These are phyloP conservation scores for Myriosclerotinia duriaeana DNA, from an alignment of 2,329 filamentous ascomycete species.

Conservation along the genomic window DNA sequence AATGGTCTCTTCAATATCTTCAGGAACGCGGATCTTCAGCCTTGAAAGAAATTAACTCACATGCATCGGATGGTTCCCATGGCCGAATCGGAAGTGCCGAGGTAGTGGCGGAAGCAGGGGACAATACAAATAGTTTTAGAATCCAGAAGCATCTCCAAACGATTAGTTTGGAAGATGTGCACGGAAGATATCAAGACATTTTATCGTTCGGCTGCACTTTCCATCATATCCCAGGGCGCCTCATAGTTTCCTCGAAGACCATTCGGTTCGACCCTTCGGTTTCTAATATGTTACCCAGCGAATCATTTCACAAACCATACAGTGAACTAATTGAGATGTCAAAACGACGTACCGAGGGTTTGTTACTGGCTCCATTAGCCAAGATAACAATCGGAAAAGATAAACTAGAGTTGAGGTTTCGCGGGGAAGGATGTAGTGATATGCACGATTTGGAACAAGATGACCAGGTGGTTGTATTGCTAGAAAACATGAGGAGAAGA, in stretches of 20 bases:
- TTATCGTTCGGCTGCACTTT: constrained; percentile 29
- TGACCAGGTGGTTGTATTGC: constrained; percentile 24
- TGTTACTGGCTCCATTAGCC: constrained; percentile 24
- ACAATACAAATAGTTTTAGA: neutral
- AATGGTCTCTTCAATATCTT: constrained; percentile 41
- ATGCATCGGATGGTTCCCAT: neutral
- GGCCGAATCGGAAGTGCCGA: neutral
- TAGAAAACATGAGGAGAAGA: constrained; percentile 39
- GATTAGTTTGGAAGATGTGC: neutral
- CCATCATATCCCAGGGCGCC: constrained; percentile 22
- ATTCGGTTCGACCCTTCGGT: constrained; percentile 27
- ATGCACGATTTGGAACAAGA: constrained; percentile 23
- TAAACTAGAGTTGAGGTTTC: constrained; percentile 30
- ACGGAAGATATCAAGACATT: constrained; percentile 19
- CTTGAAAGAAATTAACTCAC: constrained; percentile 18
- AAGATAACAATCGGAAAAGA: constrained; percentile 28
- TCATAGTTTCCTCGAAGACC: constrained; percentile 27
- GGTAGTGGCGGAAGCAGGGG: neutral
- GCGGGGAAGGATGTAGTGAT: constrained; percentile 3
- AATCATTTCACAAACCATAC: constrained; percentile 25
- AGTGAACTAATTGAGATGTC: constrained; percentile 30
- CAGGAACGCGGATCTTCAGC: constrained; percentile 26
- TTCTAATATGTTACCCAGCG: constrained; percentile 3
- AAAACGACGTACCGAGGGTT: constrained; percentile 27
- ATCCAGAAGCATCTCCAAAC: neutral